Base-by-base conservation (phyloP, 495 filamentous ascomycete species). In the Delitschia confertaspora region DNA sequence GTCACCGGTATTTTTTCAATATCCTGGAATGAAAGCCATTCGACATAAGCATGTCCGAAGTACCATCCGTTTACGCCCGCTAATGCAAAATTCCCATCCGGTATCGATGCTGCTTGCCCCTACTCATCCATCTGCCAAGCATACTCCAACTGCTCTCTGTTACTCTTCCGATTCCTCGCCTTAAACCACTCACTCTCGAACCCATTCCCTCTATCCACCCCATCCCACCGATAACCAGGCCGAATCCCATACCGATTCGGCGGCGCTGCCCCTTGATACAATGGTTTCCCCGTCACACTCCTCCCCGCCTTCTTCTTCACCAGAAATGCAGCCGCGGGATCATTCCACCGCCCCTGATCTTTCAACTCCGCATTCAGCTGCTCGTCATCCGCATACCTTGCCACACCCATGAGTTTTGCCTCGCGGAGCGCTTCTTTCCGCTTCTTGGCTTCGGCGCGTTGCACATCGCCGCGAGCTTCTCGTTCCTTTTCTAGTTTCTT, bases 141-240 rank as follows among this genome's bases (percentile, higher is more conserved):
- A 65, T 95, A 95, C 57, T 93, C 84, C 64, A 95, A 59, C 26
- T 82, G 75, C 60, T 81, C 80, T 47, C 78, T 69, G 60, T 83
- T 77, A 58, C 74, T 74, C 63, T 72, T 76, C 59, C 74, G 65
- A 65, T 94, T 93, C 60, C 83, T 68, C 20, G 86, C 83, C 59
- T 81, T 79, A 67, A 96, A 96, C 71, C 85, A 82, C 64, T 95
- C 85, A 64, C 76, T 85, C 69, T 98, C 91, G 59, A 94, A 96
- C 30, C 89, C 88, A 70, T 84, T 98, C 16, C 82, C 71, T 51
- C 91, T 70, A 74, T 98, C 93, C 29, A 98, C 93, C 10, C 93
- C 93, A 76, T 99, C 91, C 91, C 91, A 99, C 55, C 82, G 66
- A 68, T 93, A 81, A 6, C 91, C 93, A 2, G 91, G 91, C 49